phyloP scores from a whole-genome alignment of 345 rosid species.

The Salix dunnii region DNA sequence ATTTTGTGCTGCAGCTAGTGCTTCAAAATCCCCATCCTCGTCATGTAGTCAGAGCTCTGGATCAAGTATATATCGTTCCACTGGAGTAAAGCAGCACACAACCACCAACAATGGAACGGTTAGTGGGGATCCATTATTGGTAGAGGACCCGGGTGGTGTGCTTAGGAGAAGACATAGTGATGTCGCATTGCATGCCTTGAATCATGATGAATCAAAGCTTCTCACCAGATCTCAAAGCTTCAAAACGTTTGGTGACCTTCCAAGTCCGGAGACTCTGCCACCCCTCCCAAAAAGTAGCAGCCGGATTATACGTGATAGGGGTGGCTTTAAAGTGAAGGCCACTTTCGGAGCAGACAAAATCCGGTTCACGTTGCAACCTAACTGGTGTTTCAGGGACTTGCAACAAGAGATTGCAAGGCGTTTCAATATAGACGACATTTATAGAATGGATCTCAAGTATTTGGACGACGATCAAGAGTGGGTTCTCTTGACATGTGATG shows the following conservation, averaged over 20 bases:
- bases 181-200: constrained; percentile 41
- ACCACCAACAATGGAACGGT: constrained; percentile 22
- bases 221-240: constrained; percentile 62
- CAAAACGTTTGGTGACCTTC: constrained; percentile 42
- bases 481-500: constrained; percentile 38
- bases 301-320: constrained; percentile 13
- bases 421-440: constrained; percentile 16
- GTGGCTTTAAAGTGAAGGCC: constrained; percentile 55
- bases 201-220: constrained; percentile 44
- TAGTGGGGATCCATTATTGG: constrained; percentile 23
- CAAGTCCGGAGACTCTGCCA: constrained; percentile 31
- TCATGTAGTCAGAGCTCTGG: constrained; percentile 77
- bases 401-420: constrained; percentile 23
- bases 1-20: constrained; percentile 35
- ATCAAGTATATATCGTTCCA: constrained; percentile 63
- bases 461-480: constrained; percentile 36
- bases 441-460: constrained; percentile 26
- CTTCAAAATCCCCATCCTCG: constrained; percentile 63
- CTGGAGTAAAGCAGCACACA: constrained; percentile 49
- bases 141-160: constrained; percentile 33
- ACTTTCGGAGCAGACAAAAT: constrained; percentile 52
- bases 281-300: constrained; percentile 26
- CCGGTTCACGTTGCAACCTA: constrained; percentile 27
- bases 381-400: constrained; percentile 26
- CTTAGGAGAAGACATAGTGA: constrained; percentile 52